phyloP scores from a whole-genome alignment of 1,284 basidiomycete species.

The Amylostereum areolatum region DNA sequence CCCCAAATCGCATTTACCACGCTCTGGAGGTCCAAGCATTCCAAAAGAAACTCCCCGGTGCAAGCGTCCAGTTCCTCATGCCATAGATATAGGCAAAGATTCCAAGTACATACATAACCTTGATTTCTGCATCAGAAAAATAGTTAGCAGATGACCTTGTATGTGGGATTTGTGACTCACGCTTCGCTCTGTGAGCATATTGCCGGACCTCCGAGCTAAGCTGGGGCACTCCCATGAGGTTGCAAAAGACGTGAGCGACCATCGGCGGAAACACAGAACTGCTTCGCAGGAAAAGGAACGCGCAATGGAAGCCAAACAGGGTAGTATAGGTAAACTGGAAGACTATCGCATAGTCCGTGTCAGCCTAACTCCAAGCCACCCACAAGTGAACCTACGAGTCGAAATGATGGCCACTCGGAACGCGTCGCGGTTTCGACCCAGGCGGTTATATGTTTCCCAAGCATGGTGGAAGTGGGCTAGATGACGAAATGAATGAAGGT shows the following conservation, averaged over 20 bases:
- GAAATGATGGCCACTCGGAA: slow-evolving; percentile 53
- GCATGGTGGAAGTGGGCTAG: slow-evolving; percentile 91
- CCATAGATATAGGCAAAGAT: slow-evolving; percentile 26
- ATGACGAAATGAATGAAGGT: slow-evolving; percentile 2
- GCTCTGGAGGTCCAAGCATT: neutral
- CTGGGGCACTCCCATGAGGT: slow-evolving; percentile 86
- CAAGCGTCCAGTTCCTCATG: slow-evolving; percentile 22
- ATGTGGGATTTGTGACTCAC: slow-evolving; percentile 16
- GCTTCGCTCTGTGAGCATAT: slow-evolving; percentile 19
- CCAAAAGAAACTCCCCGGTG: slow-evolving; percentile 23
- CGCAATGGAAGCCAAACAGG: slow-evolving; percentile 86
- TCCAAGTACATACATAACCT: slow-evolving; percentile 22
- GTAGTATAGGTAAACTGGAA: slow-evolving; percentile 89
- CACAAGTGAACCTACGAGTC: slow-evolving; percentile 44
- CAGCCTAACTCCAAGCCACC: neutral
- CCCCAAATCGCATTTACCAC: neutral
- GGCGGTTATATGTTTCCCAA: slow-evolving; percentile 73
- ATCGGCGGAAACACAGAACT: slow-evolving; percentile 61
- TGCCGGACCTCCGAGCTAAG: slow-evolving; percentile 28
- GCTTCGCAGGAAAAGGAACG: slow-evolving; percentile 82
- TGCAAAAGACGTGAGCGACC: slow-evolving; percentile 85
- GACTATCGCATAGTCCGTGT: slow-evolving; percentile 35
- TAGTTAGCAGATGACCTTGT: neutral
- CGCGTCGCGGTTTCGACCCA: slow-evolving; percentile 60
- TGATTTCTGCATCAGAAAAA: slow-evolving; percentile 18